Percentiles rank a stretch among this genome's conserved stretches.
Conservation (phyloP, 2,329 filamentous ascomycete species). For the Aspergillus sp. region DNA sequence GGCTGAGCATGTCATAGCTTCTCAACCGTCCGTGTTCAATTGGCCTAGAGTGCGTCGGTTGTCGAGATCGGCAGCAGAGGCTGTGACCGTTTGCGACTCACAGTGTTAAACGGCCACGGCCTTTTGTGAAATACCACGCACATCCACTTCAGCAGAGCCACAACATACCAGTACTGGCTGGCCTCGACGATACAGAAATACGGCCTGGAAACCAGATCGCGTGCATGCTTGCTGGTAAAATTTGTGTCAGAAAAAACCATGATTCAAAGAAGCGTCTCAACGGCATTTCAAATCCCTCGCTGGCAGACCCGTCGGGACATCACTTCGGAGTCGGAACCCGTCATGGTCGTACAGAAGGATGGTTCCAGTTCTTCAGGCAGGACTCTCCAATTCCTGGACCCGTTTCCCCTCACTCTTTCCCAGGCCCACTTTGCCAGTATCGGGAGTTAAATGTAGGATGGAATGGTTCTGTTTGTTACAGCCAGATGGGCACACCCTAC, state of each 20-base stretch:
- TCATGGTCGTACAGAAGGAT: background rate
- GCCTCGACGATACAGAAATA: background rate
- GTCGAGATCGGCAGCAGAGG: background rate
- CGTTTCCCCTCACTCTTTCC: background rate
- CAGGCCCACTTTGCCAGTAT: background rate
- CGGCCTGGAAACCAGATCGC: background rate
- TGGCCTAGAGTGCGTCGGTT: background rate
- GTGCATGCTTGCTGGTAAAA: background rate
- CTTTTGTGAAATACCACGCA: slow-evolving; percentile 1
- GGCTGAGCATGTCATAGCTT: slow-evolving; percentile 4
- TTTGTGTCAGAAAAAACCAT: background rate
- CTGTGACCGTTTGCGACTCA: background rate
- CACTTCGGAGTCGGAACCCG: background rate
- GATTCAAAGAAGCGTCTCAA: background rate
- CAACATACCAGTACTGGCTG: background rate
- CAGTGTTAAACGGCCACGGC: background rate
- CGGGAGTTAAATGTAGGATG: background rate
- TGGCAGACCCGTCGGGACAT: background rate
- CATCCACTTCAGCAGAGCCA: background rate
- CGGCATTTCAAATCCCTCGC: background rate
- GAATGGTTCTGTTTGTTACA: background rate
- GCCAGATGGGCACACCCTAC: too few relatives aligned
- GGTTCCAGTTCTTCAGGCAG: slow-evolving; percentile 18
- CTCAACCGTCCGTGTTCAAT: background rate
- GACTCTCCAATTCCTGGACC: background rate